These are phyloP conservation scores for Polytrichum formosum DNA, from an alignment of 225 moss, liverwort and hornwort species.

Conservation along the genomic window DNA sequence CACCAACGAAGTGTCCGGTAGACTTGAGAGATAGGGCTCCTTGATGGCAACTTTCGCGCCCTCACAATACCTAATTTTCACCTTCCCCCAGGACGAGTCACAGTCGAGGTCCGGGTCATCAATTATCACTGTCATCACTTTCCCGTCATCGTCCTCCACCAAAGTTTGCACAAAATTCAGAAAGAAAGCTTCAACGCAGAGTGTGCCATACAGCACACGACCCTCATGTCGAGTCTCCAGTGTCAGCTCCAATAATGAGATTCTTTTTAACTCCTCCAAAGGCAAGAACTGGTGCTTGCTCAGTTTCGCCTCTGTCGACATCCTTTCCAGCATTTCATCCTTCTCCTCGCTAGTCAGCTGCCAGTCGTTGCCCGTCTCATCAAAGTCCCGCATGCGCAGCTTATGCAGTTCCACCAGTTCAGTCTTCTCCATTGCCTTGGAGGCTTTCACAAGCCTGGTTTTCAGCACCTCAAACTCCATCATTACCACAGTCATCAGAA, in stretches of 20 bases:
- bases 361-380: conserved; percentile 7
- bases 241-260: conserved; percentile 44
- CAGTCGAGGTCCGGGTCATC: conserved; percentile 30
- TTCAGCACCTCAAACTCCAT: neutral
- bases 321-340: conserved; percentile 13
- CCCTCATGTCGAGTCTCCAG: conserved; percentile 55
- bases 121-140: conserved; percentile 43
- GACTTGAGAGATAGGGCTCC: conserved; percentile 45
- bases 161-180: conserved; percentile 43
- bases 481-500: too few relatives aligned
- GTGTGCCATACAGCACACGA: conserved; percentile 54
- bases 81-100: conserved; percentile 22
- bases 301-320: conserved; percentile 13
- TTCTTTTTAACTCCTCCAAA: conserved; percentile 32
- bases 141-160: conserved; percentile 52
- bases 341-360: conserved; percentile 13
- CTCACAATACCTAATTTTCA: conserved; percentile 34
- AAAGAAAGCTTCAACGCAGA: conserved; percentile 57
- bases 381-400: neutral
- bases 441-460: conserved; percentile 2
- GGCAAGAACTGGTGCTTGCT: conserved; percentile 12
- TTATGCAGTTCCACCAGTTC: conserved; percentile 6
- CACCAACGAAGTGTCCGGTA: conserved; percentile 51
- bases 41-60: conserved; percentile 56
- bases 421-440: neutral